phyloP scores from a whole-genome alignment of 441 rosid species.

The Corymbia calophylla region DNA sequence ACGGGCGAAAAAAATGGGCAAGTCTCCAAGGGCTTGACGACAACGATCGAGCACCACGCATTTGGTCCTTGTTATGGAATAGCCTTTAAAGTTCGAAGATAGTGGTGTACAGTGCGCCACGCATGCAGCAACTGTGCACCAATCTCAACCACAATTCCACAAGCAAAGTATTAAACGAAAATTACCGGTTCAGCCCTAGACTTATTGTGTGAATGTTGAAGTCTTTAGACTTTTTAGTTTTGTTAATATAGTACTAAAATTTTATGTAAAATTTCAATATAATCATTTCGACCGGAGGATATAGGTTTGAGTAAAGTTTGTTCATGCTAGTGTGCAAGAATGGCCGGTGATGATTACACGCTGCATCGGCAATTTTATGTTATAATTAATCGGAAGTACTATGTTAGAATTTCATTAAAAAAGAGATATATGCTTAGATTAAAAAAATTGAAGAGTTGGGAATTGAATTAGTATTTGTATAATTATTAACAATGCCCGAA shows the following conservation, averaged over 20 bases:
- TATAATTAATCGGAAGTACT: fast-evolving
- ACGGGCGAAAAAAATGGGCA: not conserved
- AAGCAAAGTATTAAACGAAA: not conserved
- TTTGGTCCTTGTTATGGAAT: not conserved
- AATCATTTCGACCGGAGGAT: fast-evolving
- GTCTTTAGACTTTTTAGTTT: fast-evolving
- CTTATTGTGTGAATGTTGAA: fast-evolving
- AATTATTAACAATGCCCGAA: fast-evolving
- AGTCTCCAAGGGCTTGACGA: fast-evolving
- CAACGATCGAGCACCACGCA: not conserved
- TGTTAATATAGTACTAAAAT: fast-evolving
- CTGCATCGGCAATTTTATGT: fast-evolving
- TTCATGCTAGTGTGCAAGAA: too few species aligned
- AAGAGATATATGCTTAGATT: fast-evolving
- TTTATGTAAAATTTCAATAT: fast-evolving
- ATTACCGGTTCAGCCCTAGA: not conserved
- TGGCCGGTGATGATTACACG: fast-evolving
- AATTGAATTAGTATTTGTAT: fast-evolving
- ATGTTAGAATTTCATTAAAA: fast-evolving
- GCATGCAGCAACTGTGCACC: not conserved
- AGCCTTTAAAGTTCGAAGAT: not conserved
- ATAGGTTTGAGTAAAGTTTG: fast-evolving
- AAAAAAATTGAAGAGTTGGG: fast-evolving
- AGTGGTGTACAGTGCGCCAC: not conserved
- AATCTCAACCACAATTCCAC: not conserved